Evolutionary conservation across 1,139 yeast species (phyloP), one percentile per base, ranked within the genome.

Genomic region (Saccharomyces hybrid): DNA sequence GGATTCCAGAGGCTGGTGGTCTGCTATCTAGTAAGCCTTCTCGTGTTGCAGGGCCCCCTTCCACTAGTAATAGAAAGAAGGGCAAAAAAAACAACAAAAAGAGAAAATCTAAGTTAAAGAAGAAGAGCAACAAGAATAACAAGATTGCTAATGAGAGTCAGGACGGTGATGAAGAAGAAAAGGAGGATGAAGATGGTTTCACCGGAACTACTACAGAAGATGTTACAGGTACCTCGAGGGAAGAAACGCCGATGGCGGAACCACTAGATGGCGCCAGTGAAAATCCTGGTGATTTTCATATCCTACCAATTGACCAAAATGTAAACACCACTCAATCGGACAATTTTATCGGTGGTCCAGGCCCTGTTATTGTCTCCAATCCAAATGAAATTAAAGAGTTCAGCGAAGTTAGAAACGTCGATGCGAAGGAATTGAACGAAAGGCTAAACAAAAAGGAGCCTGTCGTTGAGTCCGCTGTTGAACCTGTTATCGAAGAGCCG

Each of bases 1-100:
- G 72, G 48, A 80, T 81, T 60, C 88, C 88, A 26, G 88, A 83
- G 69, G 76, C 83, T 58, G 85, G 82, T 26, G 63, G 61, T 34
- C 56, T 19, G 51, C 44, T 34, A 46, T 46, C 31, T n/a, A 14
- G 29, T 46, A 27, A 46, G 21, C 48, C 48, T 3, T 8, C n/a
- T n/a, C 32, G 29, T 16, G 26, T 29, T n/a, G 47, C 46, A 2
- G 56, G 51, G 26, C 54, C 55, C 16, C 50, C 54, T 19, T 50
- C 59, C 11, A 54, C 55, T 32, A 48, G 53, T n/a, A 56, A 51
- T 12, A 53, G 53, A 44, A 57, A 55, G 42, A 58, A 56, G 48
- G 53, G 48, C 14, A 57, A 57, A 29, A 52, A 52, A 16, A 55
- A 58, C 50, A 53, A 54, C 28, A 48, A 47, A 31, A 56, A 56